These are phyloP conservation scores for Fusarium sp. DNA, from an alignment of 2,329 filamentous ascomycete genomes.

Conservation along the genomic window DNA sequence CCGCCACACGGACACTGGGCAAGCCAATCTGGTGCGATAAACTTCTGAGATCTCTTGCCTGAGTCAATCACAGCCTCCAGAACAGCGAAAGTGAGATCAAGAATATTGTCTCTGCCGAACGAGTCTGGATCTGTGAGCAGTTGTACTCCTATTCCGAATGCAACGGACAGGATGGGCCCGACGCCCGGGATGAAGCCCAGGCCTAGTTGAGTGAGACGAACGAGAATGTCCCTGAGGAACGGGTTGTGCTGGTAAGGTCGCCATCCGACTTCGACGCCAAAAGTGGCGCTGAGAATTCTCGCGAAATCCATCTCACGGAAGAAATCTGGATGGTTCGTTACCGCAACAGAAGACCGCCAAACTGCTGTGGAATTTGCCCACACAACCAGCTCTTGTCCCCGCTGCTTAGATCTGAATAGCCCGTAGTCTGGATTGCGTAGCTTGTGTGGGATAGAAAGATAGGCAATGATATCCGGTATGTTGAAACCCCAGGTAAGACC, in stretches of 20 bases:
- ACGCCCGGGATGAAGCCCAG: not conserved
- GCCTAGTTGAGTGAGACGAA: not conserved
- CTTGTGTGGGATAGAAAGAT: slow-evolving; percentile 5
- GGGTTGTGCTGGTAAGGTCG: slow-evolving; percentile 1
- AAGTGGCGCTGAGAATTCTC: slow-evolving; percentile 1
- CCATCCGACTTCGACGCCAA: slow-evolving; percentile 16
- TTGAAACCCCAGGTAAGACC: slow-evolving; percentile 2
- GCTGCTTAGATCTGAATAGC: not conserved
- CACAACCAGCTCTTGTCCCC: not conserved
- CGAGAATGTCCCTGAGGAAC: not conserved
- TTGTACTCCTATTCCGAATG: slow-evolving; percentile 12
- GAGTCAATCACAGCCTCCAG: not conserved
- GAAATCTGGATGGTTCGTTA: not conserved
- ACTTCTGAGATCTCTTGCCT: not conserved
- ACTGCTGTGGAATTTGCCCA: fast-evolving
- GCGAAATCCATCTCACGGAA: slow-evolving; percentile 22
- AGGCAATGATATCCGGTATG: not conserved
- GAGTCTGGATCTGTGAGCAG: not conserved
- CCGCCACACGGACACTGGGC: not conserved
- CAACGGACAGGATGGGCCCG: not conserved
- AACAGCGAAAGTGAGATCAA: not conserved
- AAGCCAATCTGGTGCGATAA: not conserved
- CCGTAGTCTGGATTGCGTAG: slow-evolving; percentile 1
- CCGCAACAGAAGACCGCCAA: not conserved
- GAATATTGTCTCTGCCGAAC: not conserved